A percentile compares a stretch with the other conserved stretches of the same genome.
phyloP scores from a whole-genome alignment of 371 early-diverging fungal species.

The Mucor mucedo region DNA sequence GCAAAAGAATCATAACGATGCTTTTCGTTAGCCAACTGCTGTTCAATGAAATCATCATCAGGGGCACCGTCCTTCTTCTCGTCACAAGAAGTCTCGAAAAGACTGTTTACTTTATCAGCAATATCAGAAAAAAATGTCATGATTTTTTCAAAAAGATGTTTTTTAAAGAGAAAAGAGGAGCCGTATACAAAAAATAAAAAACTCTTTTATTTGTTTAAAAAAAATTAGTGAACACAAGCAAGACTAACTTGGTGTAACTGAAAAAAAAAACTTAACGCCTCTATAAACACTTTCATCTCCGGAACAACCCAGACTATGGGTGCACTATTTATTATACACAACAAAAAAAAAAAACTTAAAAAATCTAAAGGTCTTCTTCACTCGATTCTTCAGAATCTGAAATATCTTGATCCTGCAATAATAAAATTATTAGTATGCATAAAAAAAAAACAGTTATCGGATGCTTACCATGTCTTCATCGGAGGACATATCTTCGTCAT shows the following conservation, averaged over 20 bases:
- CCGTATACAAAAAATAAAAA: constrained; percentile 14
- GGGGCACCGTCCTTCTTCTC: constrained; percentile 7
- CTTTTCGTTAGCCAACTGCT: constrained; percentile 33
- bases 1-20: constrained; percentile 86
- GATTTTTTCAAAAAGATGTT: background rate
- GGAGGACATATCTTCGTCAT: constrained; percentile 21
- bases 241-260: constrained; percentile 11
- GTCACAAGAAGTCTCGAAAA: constrained; percentile 20
- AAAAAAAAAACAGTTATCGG: background rate
- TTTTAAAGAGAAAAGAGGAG: constrained; percentile 10
- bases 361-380: constrained; percentile 13
- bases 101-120: constrained; percentile 28
- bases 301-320: background rate
- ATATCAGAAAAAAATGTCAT: constrained; percentile 42
- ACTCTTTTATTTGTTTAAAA: constrained; percentile 4
- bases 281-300: constrained; percentile 14
- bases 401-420: constrained; percentile 12
- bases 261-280: background rate
- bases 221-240: constrained; percentile 10
- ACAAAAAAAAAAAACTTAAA: constrained; percentile 1
- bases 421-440: background rate
- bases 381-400: constrained; percentile 20
- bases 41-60: constrained; percentile 35
- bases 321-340: background rate
- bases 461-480: constrained; percentile 22